Base-by-base conservation (phyloP, 108 stramenopile species). In the Nitzschia sp. region DNA sequence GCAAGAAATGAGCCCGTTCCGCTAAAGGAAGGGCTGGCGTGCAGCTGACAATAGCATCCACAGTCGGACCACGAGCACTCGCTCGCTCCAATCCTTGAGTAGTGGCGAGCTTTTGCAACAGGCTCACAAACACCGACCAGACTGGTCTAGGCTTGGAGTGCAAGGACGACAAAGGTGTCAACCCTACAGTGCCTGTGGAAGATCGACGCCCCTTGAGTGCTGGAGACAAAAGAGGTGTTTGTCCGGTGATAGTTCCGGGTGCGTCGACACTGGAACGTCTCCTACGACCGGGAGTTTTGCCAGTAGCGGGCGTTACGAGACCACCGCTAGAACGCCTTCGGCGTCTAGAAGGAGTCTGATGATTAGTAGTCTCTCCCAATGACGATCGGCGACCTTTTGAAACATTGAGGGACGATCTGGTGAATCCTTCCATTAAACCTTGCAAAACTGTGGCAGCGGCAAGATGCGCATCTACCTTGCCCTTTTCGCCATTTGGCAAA, bases 31-130 rank as follows among this genome's bases (percentile, higher is more conserved):
- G 59, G 1, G 62, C 57, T 25, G 70, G 31, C 28, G 87, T 27
- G 48, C 84, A 86, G 0, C 21, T 34, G 8, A 78, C 66, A 1
- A 92, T 58, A 18, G 88, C 56, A 17, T 54, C 47, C 9, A 72
- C 64, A 0, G 72, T 78, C 19, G 80, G 64, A 3, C 51, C 66
- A 36, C 94, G 62, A 18, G 76, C 62, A 4, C 80, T 79, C 26
- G 94, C 82, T 45, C 75, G 58, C 54, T 95, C 91, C 32, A 92
- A 63, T 9, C 83, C 89, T 46, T 79, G 74, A 32, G 68, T 59
- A 21, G 88, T 88, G 34, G 91, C 74, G 17, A 95, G 65, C 32
- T 85, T 89, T 45, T 95, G 94, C 13, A 95, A 65, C 33, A 91
- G 54, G 25, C 94, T 91, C 21, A 92, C 56, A 48, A 92, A 60